Evolutionary conservation across 1,139 yeast species (phyloP), one percentile per base, ranked within the genome.

Genomic region (Yamadazyma epiphylla): DNA sequence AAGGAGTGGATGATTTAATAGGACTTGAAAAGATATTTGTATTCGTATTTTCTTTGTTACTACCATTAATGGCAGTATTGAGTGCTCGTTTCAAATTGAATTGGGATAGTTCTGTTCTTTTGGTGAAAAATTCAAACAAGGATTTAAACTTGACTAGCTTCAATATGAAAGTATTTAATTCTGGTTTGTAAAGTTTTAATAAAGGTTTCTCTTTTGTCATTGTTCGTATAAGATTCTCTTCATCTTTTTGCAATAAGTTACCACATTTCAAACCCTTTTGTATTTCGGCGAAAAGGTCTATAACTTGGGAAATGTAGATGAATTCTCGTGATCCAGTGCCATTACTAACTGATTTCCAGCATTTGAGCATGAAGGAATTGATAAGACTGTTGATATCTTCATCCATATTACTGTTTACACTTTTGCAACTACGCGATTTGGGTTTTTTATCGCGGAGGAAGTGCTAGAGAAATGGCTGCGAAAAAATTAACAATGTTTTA

Each of bases 241-340:
- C 72, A 4, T 50, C 49, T 4, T 45, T 33, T 4, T 44, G 48
- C 13, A 66, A 48, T 15, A 63, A 31, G 12, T 40, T 33, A 20
- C 43, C 42, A 5, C 53, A 37, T 5, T 45, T 43, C 15, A 63
- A 36, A 7, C 45, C 40, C 5, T 32, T 26, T 33, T 62, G 60
- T 20, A 67, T 43, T 36, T 55, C 59, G 12, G 41, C 35, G 7
- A 65, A 37, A 4, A 66, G 42, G 4, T 43, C 46, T 7, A 42
- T 35, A 3, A 64, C 46, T 33, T 60, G 64, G 3, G 55, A 41
- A 11, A 58, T 48, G 27, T 49, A 53, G 17, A 64, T 57, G 32
- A 33, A 52, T 12, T 51, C 55, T 5, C 20, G 7, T 17, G 32
- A 11, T 15, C 31, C 29, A 5, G 25, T 30, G 1, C 29, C 33